Base-by-base conservation (phyloP, 2,329 filamentous ascomycete genomes). In the Sporothrix sp. region DNA sequence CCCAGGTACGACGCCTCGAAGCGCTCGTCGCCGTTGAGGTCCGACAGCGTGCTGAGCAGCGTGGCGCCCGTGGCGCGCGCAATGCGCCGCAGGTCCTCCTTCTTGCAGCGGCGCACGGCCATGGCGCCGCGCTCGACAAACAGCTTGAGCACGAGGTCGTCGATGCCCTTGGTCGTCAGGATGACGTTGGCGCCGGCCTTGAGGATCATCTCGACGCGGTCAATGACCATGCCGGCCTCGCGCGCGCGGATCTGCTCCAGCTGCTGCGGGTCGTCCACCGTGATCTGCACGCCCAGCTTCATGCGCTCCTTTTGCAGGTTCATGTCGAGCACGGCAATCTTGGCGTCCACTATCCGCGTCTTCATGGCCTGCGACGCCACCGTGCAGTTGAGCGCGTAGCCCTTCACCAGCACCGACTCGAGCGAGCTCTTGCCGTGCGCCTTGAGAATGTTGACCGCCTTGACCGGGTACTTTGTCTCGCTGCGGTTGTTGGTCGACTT, bases 211-310 rank as follows among this genome's bases (percentile, higher is more conserved):
- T 98, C 90, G 48, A 98, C 84, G 57, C 89, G 79, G 65, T 98
- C 93, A 54, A 95, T 78, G 42, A 98, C 81, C 71, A 98, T 95
- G 60, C 88, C 88, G 16, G 90, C 81, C 68, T 98, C 93, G 50
- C 93, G 81, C 61, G 93, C 83, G 54, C 93, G 82, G 62, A 98
- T 98, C 76, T 96, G 90, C 74, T 98, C 93, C 46, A 98, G 78
- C 69, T 98, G 93, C 66, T 94, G 84, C 44, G 93, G 93, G 66
- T 98, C 93, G 61, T 98, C 93, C 58, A 98, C 86, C 11, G 93
- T 97, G 62, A 98, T 95, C 69, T 98, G 91, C 54, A 98, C 93
- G 59, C 93, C 93, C 53, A 98, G 75, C 79, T 98, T 97, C 93
- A 98, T 97, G 60, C 91, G 81, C 75, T 97, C 91, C 75, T 98